phyloP scores from a whole-genome alignment of 768 basidiomycete species.

The Nidularia sp. region DNA sequence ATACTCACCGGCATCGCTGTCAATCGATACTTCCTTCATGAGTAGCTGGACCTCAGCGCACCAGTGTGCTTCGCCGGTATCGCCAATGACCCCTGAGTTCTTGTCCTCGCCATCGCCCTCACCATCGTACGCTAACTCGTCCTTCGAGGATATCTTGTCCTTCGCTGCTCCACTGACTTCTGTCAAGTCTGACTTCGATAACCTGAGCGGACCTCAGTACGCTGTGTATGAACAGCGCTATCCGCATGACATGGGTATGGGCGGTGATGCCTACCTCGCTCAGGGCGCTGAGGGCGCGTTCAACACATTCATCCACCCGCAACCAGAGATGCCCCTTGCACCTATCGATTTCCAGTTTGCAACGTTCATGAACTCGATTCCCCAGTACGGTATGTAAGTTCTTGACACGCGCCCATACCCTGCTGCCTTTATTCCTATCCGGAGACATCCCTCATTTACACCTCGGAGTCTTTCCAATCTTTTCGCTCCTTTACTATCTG shows the following conservation, averaged over 20 bases:
- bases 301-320: slow-evolving; percentile 15
- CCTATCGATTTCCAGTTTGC: slow-evolving; percentile 25
- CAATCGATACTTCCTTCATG: slow-evolving; percentile 29
- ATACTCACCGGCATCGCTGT: slow-evolving; percentile 11
- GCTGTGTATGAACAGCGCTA: not conserved
- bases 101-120: slow-evolving; percentile 36
- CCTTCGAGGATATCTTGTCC: too few species aligned
- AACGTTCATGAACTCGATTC: slow-evolving; percentile 27
- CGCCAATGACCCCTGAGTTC: slow-evolving; percentile 25
- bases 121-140: slow-evolving; percentile 8
- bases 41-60: slow-evolving; percentile 35
- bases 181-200: too few species aligned
- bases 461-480: too few species aligned
- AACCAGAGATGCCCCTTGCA: slow-evolving; percentile 16
- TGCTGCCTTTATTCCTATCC: too few species aligned
- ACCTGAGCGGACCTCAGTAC: too few species aligned
- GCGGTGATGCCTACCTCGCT: slow-evolving; percentile 9
- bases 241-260: slow-evolving; percentile 10
- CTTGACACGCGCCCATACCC: too few species aligned
- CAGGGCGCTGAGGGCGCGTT: slow-evolving; percentile 4
- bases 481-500: too few species aligned
- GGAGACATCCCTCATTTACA: too few species aligned
- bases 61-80: slow-evolving; percentile 33
- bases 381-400: slow-evolving; percentile 10
- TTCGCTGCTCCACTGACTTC: too few species aligned